Evolutionary conservation across 2,329 filamentous ascomycete species (phyloP).

Genomic region (Colletotrichum orbiculare): DNA sequence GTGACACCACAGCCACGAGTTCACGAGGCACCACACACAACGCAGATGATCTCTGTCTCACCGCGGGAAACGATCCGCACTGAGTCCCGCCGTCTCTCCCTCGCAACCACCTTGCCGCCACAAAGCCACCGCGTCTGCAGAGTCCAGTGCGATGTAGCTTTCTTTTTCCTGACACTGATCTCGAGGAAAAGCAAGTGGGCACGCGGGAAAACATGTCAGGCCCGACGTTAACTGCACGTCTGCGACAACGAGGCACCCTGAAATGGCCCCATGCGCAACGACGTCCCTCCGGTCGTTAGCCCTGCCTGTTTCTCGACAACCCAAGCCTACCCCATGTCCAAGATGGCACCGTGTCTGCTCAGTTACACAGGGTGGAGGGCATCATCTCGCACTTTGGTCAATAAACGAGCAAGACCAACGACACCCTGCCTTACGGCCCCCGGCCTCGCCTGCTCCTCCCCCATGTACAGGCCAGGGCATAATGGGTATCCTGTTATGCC

Average conservation of each 20-base stretch:
- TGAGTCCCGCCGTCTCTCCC: conserved; percentile 8
- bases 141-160: not conserved
- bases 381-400: not conserved
- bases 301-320: no score
- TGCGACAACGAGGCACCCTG: not conserved
- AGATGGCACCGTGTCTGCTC: not conserved
- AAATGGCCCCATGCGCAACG: conserved; percentile 12
- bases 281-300: not conserved
- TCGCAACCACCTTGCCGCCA: not conserved
- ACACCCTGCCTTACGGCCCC: not conserved
- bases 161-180: not conserved
- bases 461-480: not conserved
- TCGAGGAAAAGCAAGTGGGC: not conserved
- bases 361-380: conserved; percentile 2
- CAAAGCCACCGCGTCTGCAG: no score
- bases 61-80: conserved; percentile 30
- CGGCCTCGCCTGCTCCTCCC: not conserved
- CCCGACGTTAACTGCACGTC: not conserved
- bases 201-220: conserved; percentile 2
- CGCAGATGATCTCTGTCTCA: conserved; percentile 20
- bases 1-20: conserved; percentile 28
- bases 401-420: not conserved
- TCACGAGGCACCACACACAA: conserved; percentile 12
- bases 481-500: not conserved
- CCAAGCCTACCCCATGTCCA: not conserved